Percentiles rank a stretch among this genome's conserved stretches.
Conservation (phyloP, 441 rosid species). For the Mallotus repandus region DNA sequence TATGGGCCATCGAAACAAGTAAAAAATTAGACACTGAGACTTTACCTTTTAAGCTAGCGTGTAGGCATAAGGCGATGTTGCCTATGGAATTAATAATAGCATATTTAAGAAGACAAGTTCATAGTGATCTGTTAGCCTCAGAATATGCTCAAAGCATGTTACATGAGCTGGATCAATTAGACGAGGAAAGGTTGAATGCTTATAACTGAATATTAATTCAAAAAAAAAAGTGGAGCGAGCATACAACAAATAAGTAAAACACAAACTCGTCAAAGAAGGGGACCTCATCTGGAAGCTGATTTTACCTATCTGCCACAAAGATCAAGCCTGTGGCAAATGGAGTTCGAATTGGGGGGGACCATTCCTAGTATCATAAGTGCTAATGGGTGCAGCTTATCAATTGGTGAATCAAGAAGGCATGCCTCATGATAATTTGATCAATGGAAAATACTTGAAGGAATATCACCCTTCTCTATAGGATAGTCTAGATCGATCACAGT, state of each 20-base stretch:
- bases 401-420: not conserved
- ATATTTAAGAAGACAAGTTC: not conserved
- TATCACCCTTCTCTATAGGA: not conserved
- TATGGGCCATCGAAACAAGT: too few relatives aligned
- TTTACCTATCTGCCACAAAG: not conserved
- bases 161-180: not conserved
- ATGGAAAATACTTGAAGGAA: not conserved
- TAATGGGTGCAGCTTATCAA: not conserved
- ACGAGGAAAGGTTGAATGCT: not conserved
- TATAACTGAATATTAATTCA: not conserved
- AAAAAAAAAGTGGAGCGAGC: not conserved
- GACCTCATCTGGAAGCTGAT: not conserved
- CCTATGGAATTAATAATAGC: not conserved
- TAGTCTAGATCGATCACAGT: not conserved
- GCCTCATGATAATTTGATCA: not conserved
- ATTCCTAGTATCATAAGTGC: not conserved
- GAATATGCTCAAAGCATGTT: not conserved
- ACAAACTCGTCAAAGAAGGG: fast-evolving
- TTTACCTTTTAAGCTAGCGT: not conserved
- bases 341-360: not conserved
- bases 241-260: not conserved
- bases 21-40: not conserved
- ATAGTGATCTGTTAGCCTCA: not conserved
- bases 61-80: not conserved
- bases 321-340: not conserved